Conservation (phyloP, 495 filamentous ascomycete genomes). For the Trichocladium uniseriatum region DNA sequence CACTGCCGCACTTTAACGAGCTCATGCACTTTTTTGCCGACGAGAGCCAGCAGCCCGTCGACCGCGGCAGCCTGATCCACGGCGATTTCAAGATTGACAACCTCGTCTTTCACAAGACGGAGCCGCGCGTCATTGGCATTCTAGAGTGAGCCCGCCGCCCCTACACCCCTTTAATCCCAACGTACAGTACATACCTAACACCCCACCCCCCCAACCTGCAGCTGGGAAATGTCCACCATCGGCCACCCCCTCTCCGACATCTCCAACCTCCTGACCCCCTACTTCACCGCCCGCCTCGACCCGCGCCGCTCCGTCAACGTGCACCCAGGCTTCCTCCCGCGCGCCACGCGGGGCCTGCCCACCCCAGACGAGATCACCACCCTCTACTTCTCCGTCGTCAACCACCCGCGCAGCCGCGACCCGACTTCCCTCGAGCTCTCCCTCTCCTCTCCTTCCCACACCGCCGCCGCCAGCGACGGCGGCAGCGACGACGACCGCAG, state of each 20-base stretch:
- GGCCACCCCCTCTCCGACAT: conserved; percentile 89
- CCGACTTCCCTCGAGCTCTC: conserved; percentile 20
- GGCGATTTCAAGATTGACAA: conserved; percentile 99
- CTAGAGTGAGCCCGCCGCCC: conserved; percentile 52
- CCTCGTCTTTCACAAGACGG: conserved; percentile 82
- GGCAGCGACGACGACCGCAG: conserved; percentile 16
- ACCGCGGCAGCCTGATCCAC: conserved; percentile 73
- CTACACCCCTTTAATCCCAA: background rate
- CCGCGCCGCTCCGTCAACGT: conserved; percentile 21
- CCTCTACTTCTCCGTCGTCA: conserved; percentile 71
- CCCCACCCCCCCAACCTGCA: conserved; percentile 13
- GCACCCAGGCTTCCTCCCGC: conserved; percentile 48
- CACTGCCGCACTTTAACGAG: conserved; percentile 71
- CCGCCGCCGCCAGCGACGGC: background rate
- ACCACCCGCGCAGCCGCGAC: conserved; percentile 14
- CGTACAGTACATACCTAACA: background rate
- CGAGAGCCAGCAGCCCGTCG: conserved; percentile 59
- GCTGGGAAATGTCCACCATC: conserved; percentile 95
- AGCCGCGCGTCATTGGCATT: conserved; percentile 83
- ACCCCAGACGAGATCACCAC: conserved; percentile 53
- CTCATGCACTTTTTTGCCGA: conserved; percentile 70
- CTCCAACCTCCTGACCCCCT: conserved; percentile 68
- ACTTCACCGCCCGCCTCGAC: conserved; percentile 35
- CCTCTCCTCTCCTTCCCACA: conserved; percentile 2
- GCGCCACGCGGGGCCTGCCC: conserved; percentile 64